phyloP scores from a whole-genome alignment of 2,329 filamentous ascomycete species.

The Trichoderma sp. region DNA sequence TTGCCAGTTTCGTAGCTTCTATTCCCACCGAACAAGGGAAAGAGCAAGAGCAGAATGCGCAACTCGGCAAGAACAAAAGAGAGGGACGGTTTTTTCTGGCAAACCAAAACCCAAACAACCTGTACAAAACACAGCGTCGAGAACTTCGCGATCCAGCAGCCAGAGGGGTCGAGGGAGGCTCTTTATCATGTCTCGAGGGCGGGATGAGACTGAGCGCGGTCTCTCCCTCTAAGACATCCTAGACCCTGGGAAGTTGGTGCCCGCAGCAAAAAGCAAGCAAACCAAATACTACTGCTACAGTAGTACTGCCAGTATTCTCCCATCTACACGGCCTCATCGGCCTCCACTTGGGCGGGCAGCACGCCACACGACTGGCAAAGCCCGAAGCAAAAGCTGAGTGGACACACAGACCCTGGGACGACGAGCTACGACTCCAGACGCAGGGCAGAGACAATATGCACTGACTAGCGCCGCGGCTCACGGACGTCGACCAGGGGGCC shows the following conservation, averaged over 20 bases:
- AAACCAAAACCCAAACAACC: background rate
- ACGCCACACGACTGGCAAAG: slow-evolving; percentile 12
- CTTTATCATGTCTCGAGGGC: slow-evolving; percentile 20
- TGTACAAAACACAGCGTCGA: background rate
- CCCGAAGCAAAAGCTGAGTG: background rate
- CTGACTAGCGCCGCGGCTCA: slow-evolving; percentile 24
- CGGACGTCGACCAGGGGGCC: slow-evolving; percentile 23
- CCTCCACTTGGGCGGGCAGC: slow-evolving; percentile 10
- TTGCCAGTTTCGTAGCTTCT: background rate
- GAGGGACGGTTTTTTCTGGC: background rate
- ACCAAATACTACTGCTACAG: background rate
- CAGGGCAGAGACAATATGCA: slow-evolving; percentile 23
- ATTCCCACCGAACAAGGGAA: background rate
- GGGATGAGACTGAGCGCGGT: slow-evolving; percentile 18
- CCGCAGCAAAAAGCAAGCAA: slow-evolving; percentile 8
- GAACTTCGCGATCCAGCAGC: background rate
- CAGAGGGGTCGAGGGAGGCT: slow-evolving; percentile 23
- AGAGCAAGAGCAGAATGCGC: background rate
- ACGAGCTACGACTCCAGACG: slow-evolving; percentile 17
- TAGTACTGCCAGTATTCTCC: background rate
- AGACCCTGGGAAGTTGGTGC: slow-evolving; percentile 1
- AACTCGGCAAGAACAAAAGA: background rate
- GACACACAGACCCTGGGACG: background rate
- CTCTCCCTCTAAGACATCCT: slow-evolving; percentile 17
- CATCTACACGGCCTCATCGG: background rate